Percentiles rank a stretch among this genome's conserved stretches.
Conservation (phyloP, 371 early-diverging fungal species). For the Lichtheimia ornata region DNA sequence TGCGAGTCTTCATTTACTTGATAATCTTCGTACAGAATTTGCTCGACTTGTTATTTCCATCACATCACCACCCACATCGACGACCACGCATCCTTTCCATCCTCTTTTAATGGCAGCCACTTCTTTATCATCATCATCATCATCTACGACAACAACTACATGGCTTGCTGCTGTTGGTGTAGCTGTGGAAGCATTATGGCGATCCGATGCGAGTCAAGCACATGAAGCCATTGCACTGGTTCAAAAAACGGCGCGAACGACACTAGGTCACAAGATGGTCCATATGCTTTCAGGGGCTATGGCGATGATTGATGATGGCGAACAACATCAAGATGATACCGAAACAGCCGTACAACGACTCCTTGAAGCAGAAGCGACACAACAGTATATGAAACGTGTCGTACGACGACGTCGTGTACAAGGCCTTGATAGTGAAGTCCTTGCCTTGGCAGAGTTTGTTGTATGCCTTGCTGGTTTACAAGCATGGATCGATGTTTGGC, state of each 20-base stretch:
- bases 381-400: not conserved
- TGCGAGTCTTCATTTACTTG: slow-evolving; percentile 33
- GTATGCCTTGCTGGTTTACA: slow-evolving; percentile 37
- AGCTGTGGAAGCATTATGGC: slow-evolving; percentile 40
- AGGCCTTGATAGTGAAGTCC: slow-evolving; percentile 35
- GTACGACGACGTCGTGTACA: not conserved
- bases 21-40: slow-evolving; percentile 40
- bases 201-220: slow-evolving; percentile 26
- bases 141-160: slow-evolving; percentile 15
- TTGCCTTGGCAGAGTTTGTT: slow-evolving; percentile 45
- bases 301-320: not conserved
- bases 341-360: not conserved
- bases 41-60: slow-evolving; percentile 36
- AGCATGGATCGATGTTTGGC: slow-evolving; percentile 44
- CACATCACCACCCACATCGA: slow-evolving; percentile 14
- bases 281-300: not conserved
- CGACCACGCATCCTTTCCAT: slow-evolving; percentile 1
- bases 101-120: not conserved
- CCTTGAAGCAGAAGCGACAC: not conserved
- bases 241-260: not conserved
- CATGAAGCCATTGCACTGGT: slow-evolving; percentile 11
- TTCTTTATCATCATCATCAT: not conserved
- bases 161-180: slow-evolving; percentile 44
- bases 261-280: slow-evolving; percentile 5
- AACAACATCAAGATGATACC: not conserved